Percentiles rank a stretch among this genome's conserved stretches.
These are phyloP conservation scores for Ogataea pilisensis DNA, from an alignment of 805 yeast species.

Conservation along the genomic window DNA sequence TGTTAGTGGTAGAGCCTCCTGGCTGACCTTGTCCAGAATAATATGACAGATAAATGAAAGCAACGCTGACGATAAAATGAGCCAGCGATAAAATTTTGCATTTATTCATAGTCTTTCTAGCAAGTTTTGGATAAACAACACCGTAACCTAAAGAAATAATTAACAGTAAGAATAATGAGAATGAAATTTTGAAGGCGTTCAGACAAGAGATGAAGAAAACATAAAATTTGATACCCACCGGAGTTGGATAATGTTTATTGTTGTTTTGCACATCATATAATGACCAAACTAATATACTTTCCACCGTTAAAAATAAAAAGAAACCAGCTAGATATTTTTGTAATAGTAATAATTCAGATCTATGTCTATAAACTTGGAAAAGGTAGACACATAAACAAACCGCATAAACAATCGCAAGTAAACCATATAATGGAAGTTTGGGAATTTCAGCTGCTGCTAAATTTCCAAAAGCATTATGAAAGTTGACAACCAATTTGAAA, in stretches of 20 bases:
- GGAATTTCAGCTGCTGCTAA: constrained; percentile 89
- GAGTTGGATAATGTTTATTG: constrained; percentile 33
- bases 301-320: constrained; percentile 75
- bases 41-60: constrained; percentile 47
- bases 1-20: constrained; percentile 28
- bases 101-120: constrained; percentile 67
- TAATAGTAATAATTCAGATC: constrained; percentile 81
- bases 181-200: constrained; percentile 77
- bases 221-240: constrained; percentile 57
- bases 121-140: constrained; percentile 82
- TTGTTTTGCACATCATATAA: constrained; percentile 79
- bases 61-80: constrained; percentile 52
- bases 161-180: constrained; percentile 80
- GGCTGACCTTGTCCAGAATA: constrained; percentile 32
- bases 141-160: constrained; percentile 93
- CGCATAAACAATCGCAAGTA: constrained; percentile 77
- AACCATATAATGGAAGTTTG: constrained; percentile 83
- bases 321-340: constrained; percentile 89
- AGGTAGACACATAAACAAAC: constrained; percentile 79
- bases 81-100: constrained; percentile 56
- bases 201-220: constrained; percentile 73
- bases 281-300: constrained; percentile 86
- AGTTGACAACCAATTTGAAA: constrained; percentile 68
- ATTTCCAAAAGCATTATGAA: constrained; percentile 89
- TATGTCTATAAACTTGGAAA: constrained; percentile 78